phyloP scores from a whole-genome alignment of 1,284 basidiomycete genomes.

The Rhodotorula sp. region DNA sequence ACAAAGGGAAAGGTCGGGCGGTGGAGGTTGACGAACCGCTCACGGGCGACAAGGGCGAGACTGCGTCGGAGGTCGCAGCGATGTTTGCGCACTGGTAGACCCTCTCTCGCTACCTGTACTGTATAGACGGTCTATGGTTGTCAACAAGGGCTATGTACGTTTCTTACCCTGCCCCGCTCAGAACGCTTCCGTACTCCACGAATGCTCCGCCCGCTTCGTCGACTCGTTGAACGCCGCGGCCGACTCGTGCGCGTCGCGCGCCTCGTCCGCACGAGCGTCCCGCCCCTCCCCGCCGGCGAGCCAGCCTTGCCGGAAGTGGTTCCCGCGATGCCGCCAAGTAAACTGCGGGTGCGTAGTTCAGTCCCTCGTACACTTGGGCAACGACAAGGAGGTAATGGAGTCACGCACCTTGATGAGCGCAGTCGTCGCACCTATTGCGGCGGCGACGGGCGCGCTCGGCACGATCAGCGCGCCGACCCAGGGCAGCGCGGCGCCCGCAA shows the following conservation, averaged over 20 bases:
- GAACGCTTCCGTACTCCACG: slow-evolving; percentile 27
- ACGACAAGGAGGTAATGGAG: too few species aligned
- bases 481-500: slow-evolving; percentile 25
- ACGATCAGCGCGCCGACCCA: slow-evolving; percentile 29
- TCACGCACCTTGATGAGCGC: slow-evolving; percentile 32
- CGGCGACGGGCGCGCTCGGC: slow-evolving; percentile 33
- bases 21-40: background rate
- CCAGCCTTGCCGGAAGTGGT: slow-evolving; percentile 36
- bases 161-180: background rate
- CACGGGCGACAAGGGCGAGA: slow-evolving; percentile 1
- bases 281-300: slow-evolving; percentile 18
- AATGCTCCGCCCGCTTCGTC: slow-evolving; percentile 10
- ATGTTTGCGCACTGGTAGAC: background rate
- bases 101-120: background rate
- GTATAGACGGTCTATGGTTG: background rate
- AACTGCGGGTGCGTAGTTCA: slow-evolving; percentile 27
- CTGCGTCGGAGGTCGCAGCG: background rate
- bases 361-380: too few species aligned
- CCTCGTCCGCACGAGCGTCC: slow-evolving; percentile 30
- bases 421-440: slow-evolving; percentile 29
- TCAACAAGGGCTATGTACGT: background rate
- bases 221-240: slow-evolving; percentile 6
- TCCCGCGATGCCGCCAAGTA: slow-evolving; percentile 37
- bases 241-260: slow-evolving; percentile 29
- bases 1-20: background rate